Evolutionary conservation across 2,329 filamentous ascomycete genomes (phyloP).

Genomic region (Colletotrichum sp.): DNA sequence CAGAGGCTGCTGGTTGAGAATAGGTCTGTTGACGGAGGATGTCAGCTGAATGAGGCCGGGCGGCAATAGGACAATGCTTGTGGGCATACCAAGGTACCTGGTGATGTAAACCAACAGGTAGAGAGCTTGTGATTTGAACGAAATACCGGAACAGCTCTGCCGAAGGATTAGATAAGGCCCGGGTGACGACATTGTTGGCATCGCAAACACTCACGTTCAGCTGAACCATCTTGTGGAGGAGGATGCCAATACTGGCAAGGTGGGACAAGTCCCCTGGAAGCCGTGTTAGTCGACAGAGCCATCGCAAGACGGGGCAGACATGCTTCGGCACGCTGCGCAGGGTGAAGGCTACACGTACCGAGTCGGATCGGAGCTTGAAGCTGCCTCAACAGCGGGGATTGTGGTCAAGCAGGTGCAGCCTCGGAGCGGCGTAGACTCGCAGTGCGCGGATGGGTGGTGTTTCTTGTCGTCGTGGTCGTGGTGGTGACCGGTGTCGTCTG

Average conservation of each 20-base stretch:
- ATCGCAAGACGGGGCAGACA: neutral
- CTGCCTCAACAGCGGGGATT: slow-evolving; percentile 12
- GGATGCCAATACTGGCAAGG: slow-evolving; percentile 89
- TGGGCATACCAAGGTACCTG: slow-evolving; percentile 79
- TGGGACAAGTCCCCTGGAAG: slow-evolving; percentile 89
- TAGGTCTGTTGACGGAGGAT: slow-evolving; percentile 64
- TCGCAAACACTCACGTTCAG: slow-evolving; percentile 71
- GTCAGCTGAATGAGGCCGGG: neutral
- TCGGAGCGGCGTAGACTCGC: neutral
- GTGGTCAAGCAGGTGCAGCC: neutral
- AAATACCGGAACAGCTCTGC: slow-evolving; percentile 97
- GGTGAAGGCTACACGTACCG: slow-evolving; percentile 43
- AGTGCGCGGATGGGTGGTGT: neutral
- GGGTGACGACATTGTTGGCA: neutral
- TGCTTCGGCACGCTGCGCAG: neutral
- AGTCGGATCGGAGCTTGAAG: slow-evolving; percentile 5
- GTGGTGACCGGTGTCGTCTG: neutral
- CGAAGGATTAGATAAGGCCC: slow-evolving; percentile 12
- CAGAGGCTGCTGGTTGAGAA: slow-evolving; percentile 86
- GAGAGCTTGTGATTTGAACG: slow-evolving; percentile 96
- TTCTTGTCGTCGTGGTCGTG: neutral
- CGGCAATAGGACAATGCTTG: neutral
- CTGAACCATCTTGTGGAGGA: slow-evolving; percentile 95
- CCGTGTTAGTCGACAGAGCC: slow-evolving; percentile 15
- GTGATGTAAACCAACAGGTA: slow-evolving; percentile 95